Conservation (phyloP, 2,329 filamentous ascomycete genomes). For the Colletotrichum melonis region DNA sequence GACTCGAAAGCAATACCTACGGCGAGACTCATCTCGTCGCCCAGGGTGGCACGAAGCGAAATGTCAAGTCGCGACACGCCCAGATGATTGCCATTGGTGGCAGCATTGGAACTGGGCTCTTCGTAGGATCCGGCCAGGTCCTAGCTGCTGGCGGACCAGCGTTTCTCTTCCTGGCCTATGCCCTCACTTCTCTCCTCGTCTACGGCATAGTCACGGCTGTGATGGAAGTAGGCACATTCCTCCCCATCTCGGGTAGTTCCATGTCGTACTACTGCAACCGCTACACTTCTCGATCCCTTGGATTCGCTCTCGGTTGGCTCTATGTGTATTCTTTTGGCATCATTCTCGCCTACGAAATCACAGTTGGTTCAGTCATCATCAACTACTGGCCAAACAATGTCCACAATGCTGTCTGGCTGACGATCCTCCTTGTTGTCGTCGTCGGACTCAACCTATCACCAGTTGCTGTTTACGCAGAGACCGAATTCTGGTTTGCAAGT, state of each 20-base stretch:
- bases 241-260: conserved; percentile 59
- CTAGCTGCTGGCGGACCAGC: background rate
- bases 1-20: background rate
- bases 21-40: background rate
- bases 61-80: background rate
- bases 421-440: conserved; percentile 36
- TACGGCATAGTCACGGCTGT: conserved; percentile 59
- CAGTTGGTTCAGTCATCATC: conserved; percentile 37
- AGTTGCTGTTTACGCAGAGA: conserved; percentile 58
- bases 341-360: conserved; percentile 43
- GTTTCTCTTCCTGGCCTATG: background rate
- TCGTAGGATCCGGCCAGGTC: background rate
- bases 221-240: conserved; percentile 62
- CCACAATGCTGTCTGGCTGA: conserved; percentile 36
- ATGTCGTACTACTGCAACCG: conserved; percentile 58
- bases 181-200: conserved; percentile 56
- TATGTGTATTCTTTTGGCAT: conserved; percentile 53
- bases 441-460: conserved; percentile 33
- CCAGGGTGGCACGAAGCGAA: background rate
- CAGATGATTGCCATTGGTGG: background rate
- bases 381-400: conserved; percentile 38
- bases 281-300: conserved; percentile 44
- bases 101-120: background rate
- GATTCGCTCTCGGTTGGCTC: conserved; percentile 56
- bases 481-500: conserved; percentile 67